Evolutionary conservation across 305 asterid species (phyloP).

Genomic region (Salvia sclarea): DNA sequence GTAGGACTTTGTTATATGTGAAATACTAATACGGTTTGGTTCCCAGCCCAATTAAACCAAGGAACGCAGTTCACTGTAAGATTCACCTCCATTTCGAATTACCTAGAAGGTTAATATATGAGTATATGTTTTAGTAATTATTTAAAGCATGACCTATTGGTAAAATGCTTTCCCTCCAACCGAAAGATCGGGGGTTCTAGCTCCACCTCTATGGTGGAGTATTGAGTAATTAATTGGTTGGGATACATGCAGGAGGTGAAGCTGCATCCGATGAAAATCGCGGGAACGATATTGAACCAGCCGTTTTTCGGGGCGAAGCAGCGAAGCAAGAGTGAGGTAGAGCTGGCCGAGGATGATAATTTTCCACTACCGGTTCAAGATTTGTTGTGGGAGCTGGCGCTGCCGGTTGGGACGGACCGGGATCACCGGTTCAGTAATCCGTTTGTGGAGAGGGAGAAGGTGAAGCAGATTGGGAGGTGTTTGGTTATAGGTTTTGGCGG

Average conservation of each 20-base stretch:
- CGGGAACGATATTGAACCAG: conserved; percentile 64
- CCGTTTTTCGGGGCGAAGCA: conserved; percentile 67
- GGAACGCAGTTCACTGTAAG: too few relatives aligned
- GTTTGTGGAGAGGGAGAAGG: conserved; percentile 41
- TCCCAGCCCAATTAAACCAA: not conserved
- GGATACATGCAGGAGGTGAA: conserved; percentile 37
- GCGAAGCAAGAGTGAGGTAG: conserved; percentile 62
- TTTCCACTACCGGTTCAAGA: conserved; percentile 75
- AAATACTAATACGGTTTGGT: not conserved
- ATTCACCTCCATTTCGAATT: too few relatives aligned
- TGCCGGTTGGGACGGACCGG: conserved; percentile 65
- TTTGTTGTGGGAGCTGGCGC: conserved; percentile 72
- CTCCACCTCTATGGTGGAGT: too few relatives aligned
- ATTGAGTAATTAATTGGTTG: too few relatives aligned
- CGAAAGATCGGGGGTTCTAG: too few relatives aligned
- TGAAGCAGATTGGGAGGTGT: conserved; percentile 53
- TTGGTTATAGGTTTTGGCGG: conserved; percentile 81
- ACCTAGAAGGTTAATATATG: too few relatives aligned
- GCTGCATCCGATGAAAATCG: conserved; percentile 45
- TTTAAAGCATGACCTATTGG: too few relatives aligned
- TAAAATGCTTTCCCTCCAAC: too few relatives aligned
- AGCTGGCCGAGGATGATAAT: conserved; percentile 49
- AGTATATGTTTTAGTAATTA: too few relatives aligned
- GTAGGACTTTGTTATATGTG: too few relatives aligned
- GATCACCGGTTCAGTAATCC: conserved; percentile 81